Percentiles rank a stretch among this genome's conserved stretches.
These are phyloP conservation scores for Metarhizium guizhouense DNA, from an alignment of 2,329 filamentous ascomycete genomes.

Conservation along the genomic window DNA sequence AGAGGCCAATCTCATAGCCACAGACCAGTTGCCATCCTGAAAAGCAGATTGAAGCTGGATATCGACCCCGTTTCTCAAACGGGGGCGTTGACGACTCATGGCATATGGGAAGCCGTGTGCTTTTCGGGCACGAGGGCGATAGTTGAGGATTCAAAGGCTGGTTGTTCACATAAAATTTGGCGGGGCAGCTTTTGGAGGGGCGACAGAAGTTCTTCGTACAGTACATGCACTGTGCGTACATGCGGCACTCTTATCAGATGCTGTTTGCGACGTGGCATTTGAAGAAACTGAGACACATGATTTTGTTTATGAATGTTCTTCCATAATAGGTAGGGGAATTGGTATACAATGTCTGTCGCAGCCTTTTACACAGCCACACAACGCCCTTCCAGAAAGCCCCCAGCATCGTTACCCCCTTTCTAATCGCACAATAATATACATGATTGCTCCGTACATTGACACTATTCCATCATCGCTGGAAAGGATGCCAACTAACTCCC, in stretches of 20 bases:
- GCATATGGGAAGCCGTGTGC: slow-evolving; percentile 6
- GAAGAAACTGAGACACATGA: background rate
- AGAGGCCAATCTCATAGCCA: slow-evolving; percentile 41
- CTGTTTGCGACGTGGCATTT: background rate
- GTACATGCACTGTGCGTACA: background rate
- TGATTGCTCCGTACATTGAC: background rate
- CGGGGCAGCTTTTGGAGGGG: background rate
- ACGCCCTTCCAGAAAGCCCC: no score
- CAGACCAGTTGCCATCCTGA: slow-evolving; percentile 43
- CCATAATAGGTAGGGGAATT: background rate
- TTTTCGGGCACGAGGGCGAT: background rate
- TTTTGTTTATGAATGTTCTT: background rate
- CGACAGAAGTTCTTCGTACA: background rate
- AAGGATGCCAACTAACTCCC: no score
- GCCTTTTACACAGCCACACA: no score
- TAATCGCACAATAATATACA: background rate
- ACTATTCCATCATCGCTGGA: background rate
- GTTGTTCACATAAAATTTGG: background rate
- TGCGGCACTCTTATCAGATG: background rate
- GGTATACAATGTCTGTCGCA: background rate
- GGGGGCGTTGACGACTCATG: slow-evolving; percentile 26
- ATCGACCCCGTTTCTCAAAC: slow-evolving; percentile 41
- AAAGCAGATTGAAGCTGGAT: slow-evolving; percentile 48
- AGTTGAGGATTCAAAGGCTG: background rate
- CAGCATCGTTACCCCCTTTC: no score